Base-by-base conservation (phyloP, 352 stramenopile species). In the Phytophthora hibernalis region DNA sequence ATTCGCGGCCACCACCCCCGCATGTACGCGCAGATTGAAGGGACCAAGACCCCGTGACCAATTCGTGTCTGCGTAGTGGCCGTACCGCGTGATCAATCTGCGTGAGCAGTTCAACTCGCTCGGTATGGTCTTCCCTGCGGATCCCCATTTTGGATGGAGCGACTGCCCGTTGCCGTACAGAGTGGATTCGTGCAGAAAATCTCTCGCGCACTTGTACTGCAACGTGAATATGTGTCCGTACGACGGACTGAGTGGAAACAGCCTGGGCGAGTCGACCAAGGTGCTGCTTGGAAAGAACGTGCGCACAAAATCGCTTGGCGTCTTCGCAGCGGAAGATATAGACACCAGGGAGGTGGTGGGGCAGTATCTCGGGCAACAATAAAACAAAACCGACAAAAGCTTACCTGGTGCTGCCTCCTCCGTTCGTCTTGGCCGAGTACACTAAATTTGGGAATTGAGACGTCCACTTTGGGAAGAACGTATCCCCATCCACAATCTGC, bases 401-500 rank as follows among this genome's bases (percentile, higher is more conserved):
- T 43, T 28, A 79, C 71, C 71, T 70, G 3, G 47, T 71, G 20
- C 35, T 56, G 12, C 64, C 66, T 31, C 65, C 54, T 44, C 55
- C 47, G 10, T 50, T 72, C 12, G 69, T 76, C 38, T 76, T 70
- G 5, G 63, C 38, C 42, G 64, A 71, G 52, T 74, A 87, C n/a
- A 52, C 33, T 31, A 90, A 51, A 16, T 42, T 64, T 2, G 81
- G 78, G 44, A 82, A 88, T 8, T 57, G 60, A 0, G 31, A 48
- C 5, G 81, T 86, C 83, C 83, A 92, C 21, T 45, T 40, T 1
- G 85, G 83, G 26, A 94, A 79, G 28, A 89, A 89, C 3, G 80
- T 65, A 40, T 92, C 80, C 22, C 77, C 85, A 47, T 68, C 79
- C 7, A 5, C 31, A 49, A 91, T 70, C 21, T 70, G 45, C 13